Percentiles rank a stretch among this genome's conserved stretches.
Evolutionary conservation across 805 yeast genomes (phyloP).

Genomic region (Candida incommunis): DNA sequence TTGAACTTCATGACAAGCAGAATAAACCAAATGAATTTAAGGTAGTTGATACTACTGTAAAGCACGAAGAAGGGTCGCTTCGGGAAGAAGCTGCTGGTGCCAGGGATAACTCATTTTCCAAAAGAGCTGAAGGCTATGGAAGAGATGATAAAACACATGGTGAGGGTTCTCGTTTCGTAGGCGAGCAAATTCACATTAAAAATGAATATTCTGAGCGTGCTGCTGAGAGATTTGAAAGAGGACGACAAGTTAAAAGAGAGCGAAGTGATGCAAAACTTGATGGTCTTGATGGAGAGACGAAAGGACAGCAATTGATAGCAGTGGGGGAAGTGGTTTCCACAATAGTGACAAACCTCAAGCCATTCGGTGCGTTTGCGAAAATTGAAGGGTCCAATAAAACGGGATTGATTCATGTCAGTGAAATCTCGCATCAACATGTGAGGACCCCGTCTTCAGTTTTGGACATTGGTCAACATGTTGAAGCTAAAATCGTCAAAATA

Average conservation of each 20-base stretch:
- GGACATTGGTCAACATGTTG: constrained; percentile 44
- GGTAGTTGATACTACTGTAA: neutral
- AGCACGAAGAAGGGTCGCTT: neutral
- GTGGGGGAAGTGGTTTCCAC: neutral
- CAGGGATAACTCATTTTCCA: neutral
- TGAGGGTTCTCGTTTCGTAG: neutral
- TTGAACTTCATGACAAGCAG: neutral
- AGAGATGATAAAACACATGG: neutral
- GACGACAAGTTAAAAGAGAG: neutral
- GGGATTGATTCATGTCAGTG: constrained; percentile 60
- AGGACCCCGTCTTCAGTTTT: constrained; percentile 47
- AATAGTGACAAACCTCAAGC: constrained; percentile 38
- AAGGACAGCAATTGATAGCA: constrained; percentile 2
- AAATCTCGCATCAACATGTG: constrained; percentile 36
- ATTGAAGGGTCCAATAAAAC: constrained; percentile 26
- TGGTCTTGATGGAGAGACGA: neutral
- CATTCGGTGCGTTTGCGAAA: constrained; percentile 69
- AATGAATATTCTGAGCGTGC: neutral
- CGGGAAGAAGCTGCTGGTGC: neutral
- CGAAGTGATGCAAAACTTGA: neutral
- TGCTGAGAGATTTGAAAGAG: neutral
- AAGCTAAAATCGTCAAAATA: constrained; percentile 39
- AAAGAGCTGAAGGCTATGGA: neutral
- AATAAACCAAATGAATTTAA: no score
- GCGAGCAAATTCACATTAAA: no score